Percentiles rank a stretch among this genome's conserved stretches.
These are phyloP conservation scores for Phytophthora ramorum DNA, from an alignment of 352 stramenopile species.

Conservation along the genomic window DNA sequence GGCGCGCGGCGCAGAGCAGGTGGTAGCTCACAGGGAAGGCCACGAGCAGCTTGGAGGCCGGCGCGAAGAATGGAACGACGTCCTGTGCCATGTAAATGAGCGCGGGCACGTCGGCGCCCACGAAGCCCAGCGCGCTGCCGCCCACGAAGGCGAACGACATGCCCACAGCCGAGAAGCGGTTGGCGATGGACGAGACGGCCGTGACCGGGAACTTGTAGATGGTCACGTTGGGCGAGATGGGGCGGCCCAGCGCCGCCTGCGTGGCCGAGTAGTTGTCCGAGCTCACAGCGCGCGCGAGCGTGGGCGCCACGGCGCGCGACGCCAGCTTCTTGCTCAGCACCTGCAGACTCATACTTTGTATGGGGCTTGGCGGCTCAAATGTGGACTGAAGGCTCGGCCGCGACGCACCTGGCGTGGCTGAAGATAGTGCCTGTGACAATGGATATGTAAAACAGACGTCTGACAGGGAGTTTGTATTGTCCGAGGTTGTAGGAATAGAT, in stretches of 20 bases:
- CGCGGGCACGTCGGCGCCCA: conserved; percentile 77
- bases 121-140: conserved; percentile 72
- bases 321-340: conserved; percentile 41
- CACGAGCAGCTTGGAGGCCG: conserved; percentile 93
- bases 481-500: conserved; percentile 1
- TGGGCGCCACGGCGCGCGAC: conserved; percentile 22
- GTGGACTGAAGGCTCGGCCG: conserved; percentile 26
- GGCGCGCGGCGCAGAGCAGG: conserved; percentile 87
- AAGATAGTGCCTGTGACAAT: conserved; percentile 13
- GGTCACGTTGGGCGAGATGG: conserved; percentile 96
- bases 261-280: conserved; percentile 79
- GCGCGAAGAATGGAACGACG: conserved; percentile 69
- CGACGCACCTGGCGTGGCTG: background rate
- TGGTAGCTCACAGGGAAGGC: conserved; percentile 96
- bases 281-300: conserved; percentile 41
- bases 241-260: conserved; percentile 89
- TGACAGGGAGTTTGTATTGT: background rate
- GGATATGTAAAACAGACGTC: conserved; percentile 6
- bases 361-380: conserved; percentile 7
- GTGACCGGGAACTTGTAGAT: conserved; percentile 96
- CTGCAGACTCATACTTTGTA: conserved; percentile 41
- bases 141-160: conserved; percentile 86
- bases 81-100: conserved; percentile 85
- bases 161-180: conserved; percentile 90
- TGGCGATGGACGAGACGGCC: conserved; percentile 95